A percentile compares a stretch with the other conserved stretches of the same genome.
phyloP scores from a whole-genome alignment of 257 asterid species.

The Scutellaria galericulata region DNA sequence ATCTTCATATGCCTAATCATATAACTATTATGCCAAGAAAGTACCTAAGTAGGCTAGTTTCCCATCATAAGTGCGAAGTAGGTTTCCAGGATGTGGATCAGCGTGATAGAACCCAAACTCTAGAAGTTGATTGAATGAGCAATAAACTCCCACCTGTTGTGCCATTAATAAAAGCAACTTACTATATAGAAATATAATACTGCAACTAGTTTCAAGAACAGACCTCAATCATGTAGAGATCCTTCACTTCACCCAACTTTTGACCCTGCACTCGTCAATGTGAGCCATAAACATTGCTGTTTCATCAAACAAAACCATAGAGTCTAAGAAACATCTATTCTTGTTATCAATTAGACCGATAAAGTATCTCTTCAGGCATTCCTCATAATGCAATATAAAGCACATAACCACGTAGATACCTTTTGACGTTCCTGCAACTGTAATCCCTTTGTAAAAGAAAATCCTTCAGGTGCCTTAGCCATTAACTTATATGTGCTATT shows the following conservation, averaged over 20 bases:
- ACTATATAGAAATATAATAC: constrained; percentile 5
- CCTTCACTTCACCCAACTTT: constrained; percentile 87
- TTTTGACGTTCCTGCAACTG: constrained; percentile 20
- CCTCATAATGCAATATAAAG: constrained; percentile 7
- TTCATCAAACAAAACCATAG: constrained; percentile 11
- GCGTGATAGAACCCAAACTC: constrained; percentile 97
- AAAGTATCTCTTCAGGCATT: constrained; percentile 16
- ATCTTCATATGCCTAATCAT: constrained; percentile 33
- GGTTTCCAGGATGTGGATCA: constrained; percentile 99
- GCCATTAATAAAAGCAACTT: constrained; percentile 26
- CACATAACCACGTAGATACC: neutral
- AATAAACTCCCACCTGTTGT: constrained; percentile 92
- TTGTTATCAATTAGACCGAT: constrained; percentile 15
- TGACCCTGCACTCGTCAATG: constrained; percentile 64
- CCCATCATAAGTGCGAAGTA: constrained; percentile 90
- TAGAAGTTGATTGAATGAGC: constrained; percentile 97
- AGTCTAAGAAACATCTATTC: constrained; percentile 3
- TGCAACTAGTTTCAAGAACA: constrained; percentile 36
- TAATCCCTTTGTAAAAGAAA: neutral
- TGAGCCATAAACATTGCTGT: constrained; percentile 25
- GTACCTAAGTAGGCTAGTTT: constrained; percentile 96
- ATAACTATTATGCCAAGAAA: constrained; percentile 30
- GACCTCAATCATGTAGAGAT: constrained; percentile 95
- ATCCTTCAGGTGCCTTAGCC: constrained; percentile 19
- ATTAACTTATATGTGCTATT: constrained; percentile 25